A percentile compares a stretch with the other conserved stretches of the same genome.
Conservation (phyloP, 1,284 basidiomycete genomes). For the Phylloboletellus chloephorus region DNA sequence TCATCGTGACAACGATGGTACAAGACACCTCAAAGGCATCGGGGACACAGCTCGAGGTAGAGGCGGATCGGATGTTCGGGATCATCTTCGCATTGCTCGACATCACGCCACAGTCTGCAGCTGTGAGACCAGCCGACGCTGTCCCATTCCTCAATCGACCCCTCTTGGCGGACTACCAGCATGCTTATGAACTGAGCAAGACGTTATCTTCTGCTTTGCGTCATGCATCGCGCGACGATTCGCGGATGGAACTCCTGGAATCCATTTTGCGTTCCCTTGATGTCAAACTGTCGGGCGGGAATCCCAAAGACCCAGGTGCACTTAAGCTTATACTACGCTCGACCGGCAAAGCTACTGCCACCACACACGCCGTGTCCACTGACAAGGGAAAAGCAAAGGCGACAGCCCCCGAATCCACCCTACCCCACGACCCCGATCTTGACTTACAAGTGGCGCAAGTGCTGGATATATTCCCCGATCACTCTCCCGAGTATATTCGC, state of each 20-base stretch:
- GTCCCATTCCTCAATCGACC: slow-evolving; percentile 62
- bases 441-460: slow-evolving; percentile 60
- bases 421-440: slow-evolving; percentile 37
- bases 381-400: slow-evolving; percentile 38
- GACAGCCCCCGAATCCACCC: slow-evolving; percentile 9
- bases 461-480: slow-evolving; percentile 65
- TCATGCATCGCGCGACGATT: slow-evolving; percentile 46
- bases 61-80: slow-evolving; percentile 52
- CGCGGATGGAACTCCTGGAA: slow-evolving; percentile 52
- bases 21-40: slow-evolving; percentile 41
- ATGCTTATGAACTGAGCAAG: slow-evolving; percentile 52
- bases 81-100: slow-evolving; percentile 55
- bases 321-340: slow-evolving; percentile 58
- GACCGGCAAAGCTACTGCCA: slow-evolving; percentile 35
- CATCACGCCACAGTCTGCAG: slow-evolving; percentile 27
- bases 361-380: slow-evolving; percentile 24
- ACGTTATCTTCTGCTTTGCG: slow-evolving; percentile 44
- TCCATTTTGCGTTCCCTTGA: slow-evolving; percentile 42
- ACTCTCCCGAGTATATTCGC: slow-evolving; percentile 49
- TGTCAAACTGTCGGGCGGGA: slow-evolving; percentile 10
- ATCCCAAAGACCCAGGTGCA: slow-evolving; percentile 44
- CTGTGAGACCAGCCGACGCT: slow-evolving; percentile 15
- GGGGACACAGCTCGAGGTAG: slow-evolving; percentile 38
- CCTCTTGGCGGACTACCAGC: slow-evolving; percentile 65
- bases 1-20: slow-evolving; percentile 47